These are phyloP conservation scores for Suillus plorans DNA, from an alignment of 768 basidiomycete species.

Conservation along the genomic window DNA sequence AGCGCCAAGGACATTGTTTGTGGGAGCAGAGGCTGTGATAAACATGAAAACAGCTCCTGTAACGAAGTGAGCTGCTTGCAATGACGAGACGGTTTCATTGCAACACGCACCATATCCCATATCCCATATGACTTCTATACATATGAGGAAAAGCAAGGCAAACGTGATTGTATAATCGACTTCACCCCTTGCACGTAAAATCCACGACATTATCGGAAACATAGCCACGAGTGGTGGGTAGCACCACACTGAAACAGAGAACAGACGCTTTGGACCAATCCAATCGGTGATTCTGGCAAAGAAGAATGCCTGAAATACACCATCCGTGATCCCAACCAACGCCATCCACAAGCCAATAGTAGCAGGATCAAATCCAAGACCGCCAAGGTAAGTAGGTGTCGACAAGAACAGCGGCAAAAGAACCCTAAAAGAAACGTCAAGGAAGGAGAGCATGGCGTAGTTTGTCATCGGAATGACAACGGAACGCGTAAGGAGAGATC, in stretches of 20 bases:
- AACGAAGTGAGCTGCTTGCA: slow-evolving; percentile 9
- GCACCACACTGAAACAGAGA: slow-evolving; percentile 36
- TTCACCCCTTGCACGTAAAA: slow-evolving; percentile 33
- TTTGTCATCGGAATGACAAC: slow-evolving; percentile 45
- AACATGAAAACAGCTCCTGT: slow-evolving; percentile 53
- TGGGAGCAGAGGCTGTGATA: slow-evolving; percentile 52
- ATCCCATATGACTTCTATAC: slow-evolving; percentile 34
- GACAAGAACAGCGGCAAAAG: slow-evolving; percentile 48
- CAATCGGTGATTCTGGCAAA: slow-evolving; percentile 38
- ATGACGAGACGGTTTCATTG: not conserved
- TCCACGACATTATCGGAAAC: slow-evolving; percentile 46
- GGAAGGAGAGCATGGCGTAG: slow-evolving; percentile 41
- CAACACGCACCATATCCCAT: slow-evolving; percentile 39
- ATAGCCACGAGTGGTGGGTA: slow-evolving; percentile 40
- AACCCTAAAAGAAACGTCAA: slow-evolving; percentile 39
- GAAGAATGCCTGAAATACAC: slow-evolving; percentile 39
- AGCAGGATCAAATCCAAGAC: slow-evolving; percentile 40
- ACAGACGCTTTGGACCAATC: slow-evolving; percentile 43
- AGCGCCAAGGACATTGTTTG: slow-evolving; percentile 53
- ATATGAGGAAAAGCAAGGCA: slow-evolving; percentile 31
- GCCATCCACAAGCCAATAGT: slow-evolving; percentile 42
- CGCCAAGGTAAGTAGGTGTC: slow-evolving; percentile 43
- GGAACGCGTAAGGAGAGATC: slow-evolving; percentile 28
- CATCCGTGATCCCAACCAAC: slow-evolving; percentile 35
- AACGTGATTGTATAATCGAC: slow-evolving; percentile 35